A percentile compares a stretch with the other conserved stretches of the same genome.
phyloP scores from a whole-genome alignment of 1,284 basidiomycete genomes.

The Schizophyllum commune region DNA sequence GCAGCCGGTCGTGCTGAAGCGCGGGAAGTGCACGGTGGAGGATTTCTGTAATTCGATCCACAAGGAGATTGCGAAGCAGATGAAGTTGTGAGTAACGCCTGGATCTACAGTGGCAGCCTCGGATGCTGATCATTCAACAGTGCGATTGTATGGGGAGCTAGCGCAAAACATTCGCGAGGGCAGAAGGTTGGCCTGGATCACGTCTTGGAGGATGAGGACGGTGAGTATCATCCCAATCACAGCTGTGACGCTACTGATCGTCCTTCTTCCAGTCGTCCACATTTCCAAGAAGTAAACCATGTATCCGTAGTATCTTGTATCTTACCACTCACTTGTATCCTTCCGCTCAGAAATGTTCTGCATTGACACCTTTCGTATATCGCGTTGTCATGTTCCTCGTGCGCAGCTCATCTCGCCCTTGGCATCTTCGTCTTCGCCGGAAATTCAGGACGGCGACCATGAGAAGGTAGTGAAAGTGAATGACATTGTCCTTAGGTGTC shows the following conservation, averaged over 20 bases:
- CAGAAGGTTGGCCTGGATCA: constrained; percentile 95
- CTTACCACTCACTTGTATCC: not conserved
- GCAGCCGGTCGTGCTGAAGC: constrained; percentile 71
- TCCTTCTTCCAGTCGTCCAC: constrained; percentile 53
- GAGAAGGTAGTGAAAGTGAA: too few relatives aligned
- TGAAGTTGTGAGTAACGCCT: constrained; percentile 72
- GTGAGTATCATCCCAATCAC: constrained; percentile 29
- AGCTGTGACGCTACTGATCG: not conserved
- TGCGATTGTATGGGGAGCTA: constrained; percentile 89
- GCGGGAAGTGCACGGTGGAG: constrained; percentile 72
- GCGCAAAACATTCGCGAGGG: constrained; percentile 92
- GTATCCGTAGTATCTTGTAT: not conserved
- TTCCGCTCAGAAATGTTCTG: not conserved
- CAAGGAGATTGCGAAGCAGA: constrained; percentile 89
- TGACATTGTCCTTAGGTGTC: too few relatives aligned
- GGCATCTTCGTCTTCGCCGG: too few relatives aligned
- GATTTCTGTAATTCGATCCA: constrained; percentile 91
- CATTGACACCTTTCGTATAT: not conserved
- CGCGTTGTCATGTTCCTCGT: not conserved
- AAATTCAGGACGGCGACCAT: too few relatives aligned
- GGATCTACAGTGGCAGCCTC: too few relatives aligned
- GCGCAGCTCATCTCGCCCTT: too few relatives aligned
- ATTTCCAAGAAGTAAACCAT: constrained; percentile 66
- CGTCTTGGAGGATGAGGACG: constrained; percentile 84
- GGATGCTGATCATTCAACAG: constrained; percentile 28